phyloP scores from a whole-genome alignment of 805 yeast genomes.

The Candida taoyuanica region DNA sequence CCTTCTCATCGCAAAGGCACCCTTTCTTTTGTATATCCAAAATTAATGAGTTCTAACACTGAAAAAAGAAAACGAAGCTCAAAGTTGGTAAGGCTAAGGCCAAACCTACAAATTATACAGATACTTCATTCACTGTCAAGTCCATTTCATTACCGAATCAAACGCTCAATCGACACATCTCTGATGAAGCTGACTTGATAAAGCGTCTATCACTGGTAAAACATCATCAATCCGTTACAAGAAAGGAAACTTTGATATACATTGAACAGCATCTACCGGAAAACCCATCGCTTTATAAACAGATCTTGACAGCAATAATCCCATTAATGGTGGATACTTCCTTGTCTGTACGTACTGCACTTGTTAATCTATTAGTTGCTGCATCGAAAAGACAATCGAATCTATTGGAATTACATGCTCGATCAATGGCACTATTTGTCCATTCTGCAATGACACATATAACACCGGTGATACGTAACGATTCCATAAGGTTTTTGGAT shows the following conservation, averaged over 20 bases:
- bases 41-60: not conserved
- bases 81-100: constrained; percentile 82
- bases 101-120: constrained; percentile 72
- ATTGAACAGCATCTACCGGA: constrained; percentile 49
- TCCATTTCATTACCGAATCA: constrained; percentile 38
- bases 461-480: constrained; percentile 65
- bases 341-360: constrained; percentile 55
- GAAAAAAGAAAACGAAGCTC: constrained; percentile 57
- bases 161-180: constrained; percentile 25
- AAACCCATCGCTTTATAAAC: constrained; percentile 50
- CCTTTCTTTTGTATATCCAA: not conserved
- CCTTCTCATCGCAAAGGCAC: no score
- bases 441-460: constrained; percentile 95
- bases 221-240: constrained; percentile 66
- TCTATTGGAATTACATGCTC: constrained; percentile 55
- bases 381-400: constrained; percentile 48
- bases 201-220: constrained; percentile 65
- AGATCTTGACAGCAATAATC: constrained; percentile 49
- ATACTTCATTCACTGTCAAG: constrained; percentile 77
- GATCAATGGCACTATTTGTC: constrained; percentile 62
- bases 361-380: constrained; percentile 42
- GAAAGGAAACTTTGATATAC: constrained; percentile 63
- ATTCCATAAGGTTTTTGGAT: constrained; percentile 64
- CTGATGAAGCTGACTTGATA: constrained; percentile 41
- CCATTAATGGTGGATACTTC: constrained; percentile 62